These are phyloP conservation scores for Xerocomus amazonicus DNA, from an alignment of 1,284 basidiomycete genomes.

Conservation along the genomic window DNA sequence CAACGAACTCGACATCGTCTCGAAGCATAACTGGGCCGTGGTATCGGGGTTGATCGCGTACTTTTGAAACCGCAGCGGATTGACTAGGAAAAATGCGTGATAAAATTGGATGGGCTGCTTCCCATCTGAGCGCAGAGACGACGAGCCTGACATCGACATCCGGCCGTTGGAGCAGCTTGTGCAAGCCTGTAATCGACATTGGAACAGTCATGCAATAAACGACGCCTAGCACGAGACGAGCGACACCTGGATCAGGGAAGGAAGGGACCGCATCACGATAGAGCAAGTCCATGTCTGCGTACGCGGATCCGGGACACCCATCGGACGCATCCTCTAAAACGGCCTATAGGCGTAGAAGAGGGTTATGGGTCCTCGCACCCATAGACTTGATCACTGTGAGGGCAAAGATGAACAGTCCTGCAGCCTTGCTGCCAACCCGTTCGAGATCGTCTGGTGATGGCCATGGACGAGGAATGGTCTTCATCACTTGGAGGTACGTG, in stretches of 20 bases:
- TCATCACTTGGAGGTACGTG: constrained; percentile 17
- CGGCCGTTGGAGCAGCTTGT: constrained; percentile 12
- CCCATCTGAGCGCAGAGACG: constrained; percentile 18
- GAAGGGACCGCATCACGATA: constrained; percentile 22
- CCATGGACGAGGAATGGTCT: constrained; percentile 21
- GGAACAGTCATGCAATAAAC: constrained; percentile 19
- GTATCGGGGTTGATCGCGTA: constrained; percentile 14
- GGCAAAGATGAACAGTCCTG: constrained; percentile 29
- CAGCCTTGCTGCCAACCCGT: constrained; percentile 19
- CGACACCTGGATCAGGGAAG: constrained; percentile 15
- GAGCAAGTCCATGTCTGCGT: constrained; percentile 20
- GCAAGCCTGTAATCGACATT: constrained; percentile 15
- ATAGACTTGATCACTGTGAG: constrained; percentile 23
- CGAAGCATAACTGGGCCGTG: constrained; percentile 20
- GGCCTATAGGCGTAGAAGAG: constrained; percentile 11
- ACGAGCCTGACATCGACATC: constrained; percentile 18
- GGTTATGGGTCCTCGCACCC: constrained; percentile 12
- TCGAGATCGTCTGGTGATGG: constrained; percentile 20
- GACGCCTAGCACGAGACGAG: constrained; percentile 18
- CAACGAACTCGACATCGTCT: constrained; percentile 17
- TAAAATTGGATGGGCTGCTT: constrained; percentile 22
- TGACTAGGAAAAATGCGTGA: constrained; percentile 21
- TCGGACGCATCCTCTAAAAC: constrained; percentile 13
- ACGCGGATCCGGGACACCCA: constrained; percentile 9
- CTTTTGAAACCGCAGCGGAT: constrained; percentile 14